Evolutionary conservation across 768 basidiomycete species (phyloP).

Genomic region (Termitomyces heimii): DNA sequence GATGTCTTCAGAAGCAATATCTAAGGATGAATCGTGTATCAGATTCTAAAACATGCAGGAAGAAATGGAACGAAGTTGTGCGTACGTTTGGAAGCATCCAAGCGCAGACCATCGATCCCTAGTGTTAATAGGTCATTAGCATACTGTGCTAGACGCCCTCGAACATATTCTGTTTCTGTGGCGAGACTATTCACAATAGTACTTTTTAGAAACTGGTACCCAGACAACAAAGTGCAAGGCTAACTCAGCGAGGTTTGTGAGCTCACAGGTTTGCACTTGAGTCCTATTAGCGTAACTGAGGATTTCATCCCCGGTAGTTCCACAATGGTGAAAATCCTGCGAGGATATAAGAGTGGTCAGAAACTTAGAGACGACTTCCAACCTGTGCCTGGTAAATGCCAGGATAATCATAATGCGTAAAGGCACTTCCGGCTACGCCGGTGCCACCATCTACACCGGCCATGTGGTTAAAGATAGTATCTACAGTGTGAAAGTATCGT

Average conservation of each 20-base stretch:
- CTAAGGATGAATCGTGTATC: constrained; percentile 21
- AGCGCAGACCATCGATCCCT: constrained; percentile 54
- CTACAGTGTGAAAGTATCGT: constrained; percentile 15
- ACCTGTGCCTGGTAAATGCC: constrained; percentile 42
- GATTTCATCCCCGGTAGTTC: constrained; percentile 46
- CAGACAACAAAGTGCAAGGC: neutral
- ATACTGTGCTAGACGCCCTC: constrained; percentile 46
- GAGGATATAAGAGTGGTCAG: neutral
- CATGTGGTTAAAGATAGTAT: constrained; percentile 68
- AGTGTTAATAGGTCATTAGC: constrained; percentile 56
- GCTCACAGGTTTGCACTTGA: constrained; percentile 56
- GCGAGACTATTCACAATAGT: constrained; percentile 35
- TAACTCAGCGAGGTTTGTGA: constrained; percentile 48
- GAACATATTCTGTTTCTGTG: constrained; percentile 58
- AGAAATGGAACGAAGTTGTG: neutral
- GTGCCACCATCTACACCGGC: constrained; percentile 40
- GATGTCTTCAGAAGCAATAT: constrained; percentile 49
- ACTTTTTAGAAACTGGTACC: neutral
- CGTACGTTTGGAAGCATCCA: constrained; percentile 64
- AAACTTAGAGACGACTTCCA: constrained; percentile 25
- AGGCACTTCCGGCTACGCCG: constrained; percentile 43
- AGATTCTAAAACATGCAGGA: neutral
- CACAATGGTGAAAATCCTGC: constrained; percentile 61
- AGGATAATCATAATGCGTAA: constrained; percentile 48
- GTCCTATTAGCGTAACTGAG: constrained; percentile 44